Base-by-base conservation (phyloP, 2,329 filamentous ascomycete species). In the Nothopassalora personata region DNA sequence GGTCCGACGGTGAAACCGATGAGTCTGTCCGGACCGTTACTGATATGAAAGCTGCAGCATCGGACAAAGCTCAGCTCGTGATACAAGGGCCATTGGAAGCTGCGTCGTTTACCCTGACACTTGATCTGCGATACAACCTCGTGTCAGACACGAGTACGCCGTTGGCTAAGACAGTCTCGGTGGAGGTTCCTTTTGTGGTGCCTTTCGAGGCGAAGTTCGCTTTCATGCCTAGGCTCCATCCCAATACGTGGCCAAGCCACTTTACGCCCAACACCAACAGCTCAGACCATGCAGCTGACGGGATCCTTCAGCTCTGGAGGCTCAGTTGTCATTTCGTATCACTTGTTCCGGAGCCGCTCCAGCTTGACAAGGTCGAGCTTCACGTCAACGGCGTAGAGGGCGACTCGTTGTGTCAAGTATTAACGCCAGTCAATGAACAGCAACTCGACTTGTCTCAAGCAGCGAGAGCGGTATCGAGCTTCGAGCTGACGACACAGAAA, bases 161-260 rank as follows among this genome's bases (percentile, higher is more conserved):
- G 1, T 88, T 97, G 43, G 85, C 86, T 39, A 93, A 95, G 73
- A 84, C 82, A 1, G 76, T 88, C 23, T 80, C 84, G 1, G 81
- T 89, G 43, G 86, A 87, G 55, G 73, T 97, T 5, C 83, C 85
- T 39, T 82, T 97, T 57, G 85, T 90, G 56, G 87, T 86, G 53
- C 91, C 93, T 0, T 97, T 99, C 67, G 91, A 96, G 75, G 90
- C 91, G 15, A 94, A 89, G 68, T 97, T 96, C 72, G 90, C 95
- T 62, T 85, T 97, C 62, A 81, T 87, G 11, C 91, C 94, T 10
- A 83, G 88, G 9, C 79, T 96, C 3, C 88, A 97, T 72, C 74
- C 82, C 0, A 86, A 88, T 52, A 80, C 85, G 2, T 99, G 94
- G 93, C 92, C 94, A 1, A 91, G 87, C 71, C 86, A 95, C 67